Evolutionary conservation across 495 filamentous ascomycete genomes (phyloP).

Genomic region (Immersiella caudata): DNA sequence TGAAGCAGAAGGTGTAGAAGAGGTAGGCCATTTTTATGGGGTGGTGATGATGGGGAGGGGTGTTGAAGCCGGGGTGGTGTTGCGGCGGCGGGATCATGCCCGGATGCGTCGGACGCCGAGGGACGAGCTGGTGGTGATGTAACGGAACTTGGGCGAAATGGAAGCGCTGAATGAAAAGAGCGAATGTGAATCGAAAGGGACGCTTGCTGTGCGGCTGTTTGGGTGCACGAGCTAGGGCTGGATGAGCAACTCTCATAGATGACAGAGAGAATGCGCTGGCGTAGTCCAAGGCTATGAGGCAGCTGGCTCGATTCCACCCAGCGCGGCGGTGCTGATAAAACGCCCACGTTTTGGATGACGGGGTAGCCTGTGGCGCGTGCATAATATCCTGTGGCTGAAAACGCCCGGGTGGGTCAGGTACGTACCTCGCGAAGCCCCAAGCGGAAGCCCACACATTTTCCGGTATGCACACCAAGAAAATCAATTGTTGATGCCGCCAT

Average conservation of each 20-base stretch:
- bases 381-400: neutral
- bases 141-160: constrained; percentile 5
- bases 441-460: constrained; percentile 34
- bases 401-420: neutral
- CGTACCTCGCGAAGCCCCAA: constrained; percentile 41
- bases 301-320: constrained; percentile 7
- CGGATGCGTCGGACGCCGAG: neutral
- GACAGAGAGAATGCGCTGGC: neutral
- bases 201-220: neutral
- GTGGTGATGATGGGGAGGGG: neutral
- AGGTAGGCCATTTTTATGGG: constrained; percentile 66
- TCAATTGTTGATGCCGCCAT: constrained; percentile 38
- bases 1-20: constrained; percentile 72
- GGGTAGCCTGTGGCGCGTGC: constrained; percentile 6
- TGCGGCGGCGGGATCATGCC: neutral
- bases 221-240: neutral
- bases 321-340: neutral
- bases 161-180: neutral
- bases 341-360: constrained; percentile 22
- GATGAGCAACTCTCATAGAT: constrained; percentile 7
- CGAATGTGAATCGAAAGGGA: neutral
- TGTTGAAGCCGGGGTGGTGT: neutral
- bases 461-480: constrained; percentile 32
- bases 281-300: constrained; percentile 9
- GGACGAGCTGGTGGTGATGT: neutral